Conservation (phyloP, 2,329 filamentous ascomycete species). For the Phialemoniopsis sp. region DNA sequence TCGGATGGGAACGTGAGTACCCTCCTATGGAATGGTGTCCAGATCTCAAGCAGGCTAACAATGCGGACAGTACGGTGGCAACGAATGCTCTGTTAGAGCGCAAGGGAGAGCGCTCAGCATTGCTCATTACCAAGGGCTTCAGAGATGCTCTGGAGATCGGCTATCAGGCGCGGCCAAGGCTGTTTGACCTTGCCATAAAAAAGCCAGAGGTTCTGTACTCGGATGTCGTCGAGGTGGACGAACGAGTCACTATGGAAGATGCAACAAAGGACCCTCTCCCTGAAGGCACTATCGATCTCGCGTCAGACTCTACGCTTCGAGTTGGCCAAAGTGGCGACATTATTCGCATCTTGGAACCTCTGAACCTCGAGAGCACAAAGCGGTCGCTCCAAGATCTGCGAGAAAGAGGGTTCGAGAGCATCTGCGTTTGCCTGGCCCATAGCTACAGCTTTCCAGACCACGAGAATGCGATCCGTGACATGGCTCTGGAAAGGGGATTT, state of each 20-base stretch:
- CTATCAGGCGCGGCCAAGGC: constrained; percentile 7
- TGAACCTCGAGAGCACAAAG: constrained; percentile 44
- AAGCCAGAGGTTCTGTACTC: constrained; percentile 6
- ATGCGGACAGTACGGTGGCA: too few species aligned
- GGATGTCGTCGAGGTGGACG: constrained; percentile 6
- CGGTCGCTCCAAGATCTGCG: constrained; percentile 56
- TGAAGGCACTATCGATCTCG: constrained; percentile 6
- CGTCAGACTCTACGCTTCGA: constrained; percentile 45
- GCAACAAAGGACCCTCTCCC: constrained; percentile 21
- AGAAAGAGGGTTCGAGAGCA: constrained; percentile 47
- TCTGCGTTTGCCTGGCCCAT: constrained; percentile 29
- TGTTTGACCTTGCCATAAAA: constrained; percentile 14
- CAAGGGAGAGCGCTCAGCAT: constrained; percentile 4
- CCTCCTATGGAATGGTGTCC: too few species aligned
- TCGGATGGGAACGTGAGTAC: constrained; percentile 9
- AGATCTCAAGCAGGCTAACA: too few species aligned
- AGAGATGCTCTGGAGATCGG: constrained; percentile 5
- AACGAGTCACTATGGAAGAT: constrained; percentile 7
- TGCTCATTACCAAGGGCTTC: constrained; percentile 5
- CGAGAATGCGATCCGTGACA: constrained; percentile 7
- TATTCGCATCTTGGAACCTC: constrained; percentile 45
- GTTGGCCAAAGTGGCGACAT: constrained; percentile 64
- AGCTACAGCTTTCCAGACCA: constrained; percentile 13
- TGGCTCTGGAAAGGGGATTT: constrained; percentile 32
- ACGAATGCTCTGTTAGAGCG: constrained; percentile 4